These are phyloP conservation scores for Kazachstania africana DNA, from an alignment of 805 yeast species.

Conservation along the genomic window DNA sequence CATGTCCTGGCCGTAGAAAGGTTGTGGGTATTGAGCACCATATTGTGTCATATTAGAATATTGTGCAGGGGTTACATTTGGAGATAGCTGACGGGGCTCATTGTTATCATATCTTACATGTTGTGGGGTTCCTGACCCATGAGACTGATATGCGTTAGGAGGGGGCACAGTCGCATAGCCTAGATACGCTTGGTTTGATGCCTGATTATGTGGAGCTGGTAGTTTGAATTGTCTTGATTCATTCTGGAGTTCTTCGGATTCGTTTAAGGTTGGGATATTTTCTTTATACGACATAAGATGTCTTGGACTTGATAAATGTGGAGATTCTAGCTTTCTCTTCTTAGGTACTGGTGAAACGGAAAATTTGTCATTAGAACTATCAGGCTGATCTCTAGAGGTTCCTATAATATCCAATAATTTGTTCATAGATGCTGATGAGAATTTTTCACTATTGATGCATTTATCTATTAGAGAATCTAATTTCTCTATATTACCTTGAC, in stretches of 20 bases:
- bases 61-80: too few relatives aligned
- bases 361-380: too few relatives aligned
- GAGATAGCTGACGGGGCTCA: too few relatives aligned
- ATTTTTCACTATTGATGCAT: conserved; percentile 9
- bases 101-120: too few relatives aligned
- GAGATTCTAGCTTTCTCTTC: conserved; percentile 3
- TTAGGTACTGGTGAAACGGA: conserved; percentile 5
- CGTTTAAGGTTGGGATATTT: conserved; percentile 4
- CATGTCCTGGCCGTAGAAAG: too few relatives aligned
- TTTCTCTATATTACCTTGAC: conserved; percentile 11
- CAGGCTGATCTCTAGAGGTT: too few relatives aligned
- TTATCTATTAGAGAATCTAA: conserved; percentile 11
- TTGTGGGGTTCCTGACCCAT: too few relatives aligned
- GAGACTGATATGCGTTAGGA: too few relatives aligned
- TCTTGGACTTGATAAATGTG: conserved; percentile 8
- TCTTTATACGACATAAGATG: conserved; percentile 8
- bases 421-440: conserved; percentile 9
- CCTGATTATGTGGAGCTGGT: not conserved
- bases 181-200: not conserved
- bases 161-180: too few relatives aligned
- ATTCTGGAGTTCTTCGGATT: not conserved
- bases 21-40: too few relatives aligned
- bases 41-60: too few relatives aligned
- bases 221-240: conserved; percentile 1
- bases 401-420: conserved; percentile 7